Percentiles rank a stretch among this genome's conserved stretches.
phyloP scores from a whole-genome alignment of 23 red algal species.

The Gracilaria domingensis region DNA sequence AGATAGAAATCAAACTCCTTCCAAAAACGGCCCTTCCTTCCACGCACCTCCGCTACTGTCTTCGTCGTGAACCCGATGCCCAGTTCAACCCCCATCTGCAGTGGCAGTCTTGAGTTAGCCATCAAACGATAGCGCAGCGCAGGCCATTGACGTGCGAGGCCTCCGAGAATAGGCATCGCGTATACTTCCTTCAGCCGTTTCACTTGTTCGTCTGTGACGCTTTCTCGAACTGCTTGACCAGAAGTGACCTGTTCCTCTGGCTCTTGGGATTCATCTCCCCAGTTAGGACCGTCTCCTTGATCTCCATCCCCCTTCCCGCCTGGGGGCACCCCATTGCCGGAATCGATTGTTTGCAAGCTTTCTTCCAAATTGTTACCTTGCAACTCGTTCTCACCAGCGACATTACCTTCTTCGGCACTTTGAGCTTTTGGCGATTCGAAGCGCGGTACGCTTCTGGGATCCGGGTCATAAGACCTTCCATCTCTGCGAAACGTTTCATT shows the following conservation, averaged over 20 bases:
- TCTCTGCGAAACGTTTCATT: constrained; percentile 27
- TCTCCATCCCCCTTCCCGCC: constrained; percentile 1
- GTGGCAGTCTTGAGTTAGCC: constrained; percentile 72
- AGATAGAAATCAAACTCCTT: constrained; percentile 97
- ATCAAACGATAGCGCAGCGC: constrained; percentile 77
- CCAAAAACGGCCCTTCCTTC: constrained; percentile 81
- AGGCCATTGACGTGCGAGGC: constrained; percentile 60
- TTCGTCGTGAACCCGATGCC: constrained; percentile 86
- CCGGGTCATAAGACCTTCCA: background rate
- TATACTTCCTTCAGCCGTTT: constrained; percentile 31
- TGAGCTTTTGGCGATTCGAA: background rate
- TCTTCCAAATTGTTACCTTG: background rate
- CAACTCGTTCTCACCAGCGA: background rate
- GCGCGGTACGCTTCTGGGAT: background rate
- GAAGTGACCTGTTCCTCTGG: constrained; percentile 1
- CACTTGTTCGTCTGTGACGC: constrained; percentile 20
- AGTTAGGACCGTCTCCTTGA: constrained; percentile 5
- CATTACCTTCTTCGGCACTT: background rate
- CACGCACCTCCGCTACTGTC: constrained; percentile 82
- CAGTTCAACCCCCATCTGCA: constrained; percentile 87
- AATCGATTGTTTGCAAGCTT: constrained; percentile 12
- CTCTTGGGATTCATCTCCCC: background rate
- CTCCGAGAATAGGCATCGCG: constrained; percentile 45
- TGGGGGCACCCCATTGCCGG: constrained; percentile 17
- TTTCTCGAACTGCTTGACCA: constrained; percentile 2